Conservation (phyloP, 306 rosid species). For the Adenanthera pavonina region DNA sequence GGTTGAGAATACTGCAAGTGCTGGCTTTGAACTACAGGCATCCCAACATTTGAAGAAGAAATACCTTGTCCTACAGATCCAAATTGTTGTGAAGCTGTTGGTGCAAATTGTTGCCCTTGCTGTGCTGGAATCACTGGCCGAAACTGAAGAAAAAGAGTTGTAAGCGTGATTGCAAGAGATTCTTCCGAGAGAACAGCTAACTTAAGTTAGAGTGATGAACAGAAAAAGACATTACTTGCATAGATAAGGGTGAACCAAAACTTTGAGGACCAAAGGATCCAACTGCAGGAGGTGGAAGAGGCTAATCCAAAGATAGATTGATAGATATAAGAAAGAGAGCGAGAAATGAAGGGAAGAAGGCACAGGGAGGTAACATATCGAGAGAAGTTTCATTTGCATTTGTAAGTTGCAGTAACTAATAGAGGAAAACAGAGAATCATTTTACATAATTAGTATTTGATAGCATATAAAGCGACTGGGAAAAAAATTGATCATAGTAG, state of each 20-base stretch:
- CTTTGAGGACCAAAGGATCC: slow-evolving; percentile 52
- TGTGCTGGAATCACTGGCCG: slow-evolving; percentile 78
- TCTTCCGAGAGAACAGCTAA: slow-evolving; percentile 13
- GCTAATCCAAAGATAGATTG: slow-evolving; percentile 31
- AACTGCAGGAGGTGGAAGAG: slow-evolving; percentile 43
- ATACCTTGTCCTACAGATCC: slow-evolving; percentile 74
- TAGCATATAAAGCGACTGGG: not conserved
- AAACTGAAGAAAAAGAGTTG: slow-evolving; percentile 59
- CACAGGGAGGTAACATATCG: not conserved
- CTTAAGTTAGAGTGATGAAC: slow-evolving; percentile 10
- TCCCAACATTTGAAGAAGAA: slow-evolving; percentile 69
- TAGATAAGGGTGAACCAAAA: slow-evolving; percentile 44
- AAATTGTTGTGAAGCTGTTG: slow-evolving; percentile 72
- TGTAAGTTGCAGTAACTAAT: not conserved
- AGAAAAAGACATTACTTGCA: slow-evolving; percentile 36
- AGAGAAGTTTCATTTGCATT: slow-evolving; percentile 1
- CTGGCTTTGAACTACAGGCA: slow-evolving; percentile 72
- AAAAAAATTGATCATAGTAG: not conserved
- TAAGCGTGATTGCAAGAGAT: slow-evolving; percentile 34
- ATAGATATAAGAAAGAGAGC: not conserved
- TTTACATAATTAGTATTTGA: not conserved
- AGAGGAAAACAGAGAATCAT: not conserved
- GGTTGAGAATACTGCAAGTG: slow-evolving; percentile 83
- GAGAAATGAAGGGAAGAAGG: not conserved
- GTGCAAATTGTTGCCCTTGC: slow-evolving; percentile 74